Conservation (phyloP, 352 stramenopile genomes). For the Phytopythium montanum region DNA sequence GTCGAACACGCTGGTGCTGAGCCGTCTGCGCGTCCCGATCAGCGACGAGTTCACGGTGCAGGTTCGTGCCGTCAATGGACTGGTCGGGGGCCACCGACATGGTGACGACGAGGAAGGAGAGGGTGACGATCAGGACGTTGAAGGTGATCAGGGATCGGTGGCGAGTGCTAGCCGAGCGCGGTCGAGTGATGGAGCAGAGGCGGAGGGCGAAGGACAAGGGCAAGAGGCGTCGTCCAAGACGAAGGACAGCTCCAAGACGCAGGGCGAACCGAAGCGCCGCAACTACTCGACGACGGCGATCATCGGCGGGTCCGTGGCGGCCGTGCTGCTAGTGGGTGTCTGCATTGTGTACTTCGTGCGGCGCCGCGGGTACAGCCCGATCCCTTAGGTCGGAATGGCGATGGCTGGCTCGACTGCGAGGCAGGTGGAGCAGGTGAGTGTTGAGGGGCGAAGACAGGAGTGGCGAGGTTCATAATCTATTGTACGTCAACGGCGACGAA, state of each 20-base stretch:
- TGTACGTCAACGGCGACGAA: neutral
- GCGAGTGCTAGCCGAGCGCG: neutral
- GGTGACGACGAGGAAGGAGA: neutral
- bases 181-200: neutral
- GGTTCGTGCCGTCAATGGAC: constrained; percentile 12
- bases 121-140: constrained; percentile 8
- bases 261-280: neutral
- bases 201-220: neutral
- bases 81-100: neutral
- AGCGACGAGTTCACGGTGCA: constrained; percentile 43
- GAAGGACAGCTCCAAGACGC: neutral
- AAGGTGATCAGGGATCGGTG: neutral
- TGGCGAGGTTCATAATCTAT: constrained; percentile 1
- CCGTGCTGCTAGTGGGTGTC: constrained; percentile 25
- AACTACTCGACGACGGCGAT: constrained; percentile 17
- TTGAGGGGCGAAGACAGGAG: neutral
- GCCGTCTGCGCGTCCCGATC: constrained; percentile 35
- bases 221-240: neutral
- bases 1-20: constrained; percentile 56
- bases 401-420: neutral
- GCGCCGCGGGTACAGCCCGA: constrained; percentile 48
- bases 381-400: constrained; percentile 14
- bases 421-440: neutral
- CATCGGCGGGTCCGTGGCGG: constrained; percentile 35
- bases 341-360: constrained; percentile 28